Conservation (phyloP, 441 rosid genomes). For the Erodium moschatum region DNA sequence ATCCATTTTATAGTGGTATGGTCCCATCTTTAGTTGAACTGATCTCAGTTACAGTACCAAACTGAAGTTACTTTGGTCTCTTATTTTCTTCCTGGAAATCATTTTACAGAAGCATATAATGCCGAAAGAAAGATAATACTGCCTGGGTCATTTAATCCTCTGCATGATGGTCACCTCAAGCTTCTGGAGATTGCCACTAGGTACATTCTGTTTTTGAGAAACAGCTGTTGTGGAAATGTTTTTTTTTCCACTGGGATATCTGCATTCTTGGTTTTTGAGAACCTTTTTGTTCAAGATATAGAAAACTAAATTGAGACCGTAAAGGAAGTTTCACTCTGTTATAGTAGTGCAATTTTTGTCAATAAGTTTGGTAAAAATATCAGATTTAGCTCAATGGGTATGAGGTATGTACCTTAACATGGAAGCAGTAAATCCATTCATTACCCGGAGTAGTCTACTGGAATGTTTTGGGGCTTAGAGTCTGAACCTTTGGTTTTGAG, state of each 20-base stretch:
- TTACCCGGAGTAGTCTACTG: too few relatives aligned
- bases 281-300: background rate
- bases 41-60: background rate
- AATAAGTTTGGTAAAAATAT: background rate
- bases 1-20: slow-evolving; percentile 65
- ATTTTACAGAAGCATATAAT: slow-evolving; percentile 35
- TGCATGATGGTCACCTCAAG: slow-evolving; percentile 80
- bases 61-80: background rate
- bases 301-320: background rate
- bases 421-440: too few relatives aligned
- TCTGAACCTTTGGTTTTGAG: too few relatives aligned
- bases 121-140: slow-evolving; percentile 65
- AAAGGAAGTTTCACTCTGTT: background rate
- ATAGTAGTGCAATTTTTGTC: background rate
- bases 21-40: slow-evolving; percentile 22
- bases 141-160: slow-evolving; percentile 85
- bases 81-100: slow-evolving; percentile 20
- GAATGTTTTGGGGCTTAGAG: too few relatives aligned
- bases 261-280: too few relatives aligned
- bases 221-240: background rate
- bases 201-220: background rate
- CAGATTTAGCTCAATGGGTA: background rate
- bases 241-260: background rate
- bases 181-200: slow-evolving; percentile 45
- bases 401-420: too few relatives aligned